Evolutionary conservation across 305 asterid species (phyloP).

Genomic region (Rubia tinctorum): DNA sequence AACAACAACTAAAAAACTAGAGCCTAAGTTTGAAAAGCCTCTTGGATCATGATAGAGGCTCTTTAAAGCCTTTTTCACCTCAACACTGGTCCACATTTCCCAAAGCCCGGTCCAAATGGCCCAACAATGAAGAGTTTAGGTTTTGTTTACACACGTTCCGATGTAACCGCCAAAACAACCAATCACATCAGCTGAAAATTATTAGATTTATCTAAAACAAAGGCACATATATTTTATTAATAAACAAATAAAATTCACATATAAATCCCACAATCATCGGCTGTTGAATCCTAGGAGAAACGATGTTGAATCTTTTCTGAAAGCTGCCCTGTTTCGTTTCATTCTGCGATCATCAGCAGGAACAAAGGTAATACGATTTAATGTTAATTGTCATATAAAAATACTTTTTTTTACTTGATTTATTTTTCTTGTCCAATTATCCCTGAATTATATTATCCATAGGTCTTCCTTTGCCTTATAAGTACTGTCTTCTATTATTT

Average conservation of each 20-base stretch:
- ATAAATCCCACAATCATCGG: neutral
- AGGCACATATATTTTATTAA: neutral
- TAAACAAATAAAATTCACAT: neutral
- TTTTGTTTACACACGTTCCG: neutral
- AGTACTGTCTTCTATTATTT: slow-evolving; percentile 15
- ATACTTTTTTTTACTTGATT: neutral
- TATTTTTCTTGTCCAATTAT: too few relatives aligned
- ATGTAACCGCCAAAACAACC: neutral
- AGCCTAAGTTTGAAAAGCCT: too few relatives aligned
- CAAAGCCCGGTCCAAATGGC: neutral
- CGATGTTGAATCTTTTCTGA: slow-evolving; percentile 10
- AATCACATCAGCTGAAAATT: slow-evolving; percentile 9
- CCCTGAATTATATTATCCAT: slow-evolving; percentile 34
- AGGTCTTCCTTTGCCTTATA: slow-evolving; percentile 14
- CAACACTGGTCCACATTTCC: neutral
- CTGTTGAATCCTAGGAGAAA: neutral
- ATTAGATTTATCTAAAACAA: neutral
- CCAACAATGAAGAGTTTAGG: neutral
- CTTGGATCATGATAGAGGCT: too few relatives aligned
- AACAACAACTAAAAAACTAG: too few relatives aligned
- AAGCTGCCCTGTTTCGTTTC: slow-evolving; percentile 15
- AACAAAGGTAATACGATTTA: slow-evolving; percentile 9
- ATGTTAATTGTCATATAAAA: slow-evolving; percentile 10
- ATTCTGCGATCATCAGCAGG: slow-evolving; percentile 21
- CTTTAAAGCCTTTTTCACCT: too few relatives aligned